A percentile compares a stretch with the other conserved stretches of the same genome.
These are phyloP conservation scores for Phoma herbarum DNA, from an alignment of 2,329 filamentous ascomycete species.

Conservation along the genomic window DNA sequence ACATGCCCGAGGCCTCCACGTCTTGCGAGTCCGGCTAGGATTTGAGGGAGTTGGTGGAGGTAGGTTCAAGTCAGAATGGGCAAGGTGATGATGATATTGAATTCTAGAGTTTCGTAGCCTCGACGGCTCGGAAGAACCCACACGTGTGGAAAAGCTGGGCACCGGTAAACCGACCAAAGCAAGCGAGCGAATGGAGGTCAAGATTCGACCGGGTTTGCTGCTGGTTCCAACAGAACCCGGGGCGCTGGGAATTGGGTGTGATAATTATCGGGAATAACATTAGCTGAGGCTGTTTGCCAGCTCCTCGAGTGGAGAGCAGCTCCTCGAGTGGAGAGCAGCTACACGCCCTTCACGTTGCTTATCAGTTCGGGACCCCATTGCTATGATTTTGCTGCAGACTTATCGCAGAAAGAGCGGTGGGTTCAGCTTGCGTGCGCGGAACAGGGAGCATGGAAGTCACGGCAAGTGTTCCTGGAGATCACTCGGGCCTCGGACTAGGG, in stretches of 20 bases:
- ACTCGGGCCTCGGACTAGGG: conserved; percentile 5
- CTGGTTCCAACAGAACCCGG: conserved; percentile 9
- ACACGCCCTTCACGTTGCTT: background rate
- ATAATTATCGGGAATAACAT: conserved; percentile 22
- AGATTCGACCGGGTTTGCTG: conserved; percentile 16
- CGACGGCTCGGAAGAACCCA: conserved; percentile 11
- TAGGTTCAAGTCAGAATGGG: background rate
- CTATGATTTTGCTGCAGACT: background rate
- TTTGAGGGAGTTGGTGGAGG: conserved; percentile 7
- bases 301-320: background rate
- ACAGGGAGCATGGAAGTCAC: background rate
- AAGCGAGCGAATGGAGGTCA: conserved; percentile 18
- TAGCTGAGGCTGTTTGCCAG: conserved; percentile 1
- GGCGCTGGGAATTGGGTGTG: background rate
- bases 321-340: background rate
- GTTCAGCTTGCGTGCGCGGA: background rate
- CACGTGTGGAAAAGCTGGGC: conserved; percentile 10
- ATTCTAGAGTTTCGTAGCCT: conserved; percentile 16
- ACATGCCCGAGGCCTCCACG: background rate
- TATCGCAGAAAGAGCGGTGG: conserved; percentile 1
- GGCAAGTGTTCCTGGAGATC: conserved; percentile 14
- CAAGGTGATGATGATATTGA: conserved; percentile 18
- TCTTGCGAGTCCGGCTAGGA: background rate
- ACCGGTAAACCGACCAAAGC: conserved; percentile 5
- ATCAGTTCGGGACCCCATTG: background rate